Conservation (phyloP, 805 yeast genomes). For the Lipomyces sp. region DNA sequence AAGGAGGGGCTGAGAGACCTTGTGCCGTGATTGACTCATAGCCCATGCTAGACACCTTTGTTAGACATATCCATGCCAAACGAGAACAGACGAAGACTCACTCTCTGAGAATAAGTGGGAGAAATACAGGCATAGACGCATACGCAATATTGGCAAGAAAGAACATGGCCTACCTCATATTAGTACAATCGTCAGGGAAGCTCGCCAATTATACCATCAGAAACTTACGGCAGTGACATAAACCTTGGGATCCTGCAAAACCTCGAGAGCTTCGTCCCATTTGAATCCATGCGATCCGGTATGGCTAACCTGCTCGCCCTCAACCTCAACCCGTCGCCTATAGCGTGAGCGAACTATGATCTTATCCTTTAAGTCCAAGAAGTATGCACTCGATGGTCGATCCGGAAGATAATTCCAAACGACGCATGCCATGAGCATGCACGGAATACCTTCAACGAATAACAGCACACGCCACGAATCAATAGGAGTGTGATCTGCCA, state of each 20-base stretch:
- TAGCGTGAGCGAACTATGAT: slow-evolving; percentile 35
- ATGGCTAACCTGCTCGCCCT: slow-evolving; percentile 34
- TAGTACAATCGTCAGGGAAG: not conserved
- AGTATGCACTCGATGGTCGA: slow-evolving; percentile 54
- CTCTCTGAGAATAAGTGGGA: slow-evolving; percentile 57
- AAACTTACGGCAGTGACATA: slow-evolving; percentile 36
- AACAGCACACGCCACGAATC: slow-evolving; percentile 53
- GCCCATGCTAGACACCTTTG: slow-evolving; percentile 46
- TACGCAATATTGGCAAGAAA: slow-evolving; percentile 36
- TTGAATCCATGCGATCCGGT: slow-evolving; percentile 29
- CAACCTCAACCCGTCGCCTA: slow-evolving; percentile 31
- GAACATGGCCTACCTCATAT: slow-evolving; percentile 26
- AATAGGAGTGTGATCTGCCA: slow-evolving; percentile 35
- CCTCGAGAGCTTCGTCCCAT: slow-evolving; percentile 35
- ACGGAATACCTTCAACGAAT: slow-evolving; percentile 51
- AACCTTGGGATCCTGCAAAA: slow-evolving; percentile 36
- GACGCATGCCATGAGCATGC: slow-evolving; percentile 49
- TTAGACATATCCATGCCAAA: not conserved
- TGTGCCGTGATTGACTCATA: slow-evolving; percentile 57
- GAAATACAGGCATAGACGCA: slow-evolving; percentile 36
- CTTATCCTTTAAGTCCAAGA: slow-evolving; percentile 41
- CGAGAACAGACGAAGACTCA: slow-evolving; percentile 9
- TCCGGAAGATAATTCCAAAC: slow-evolving; percentile 45
- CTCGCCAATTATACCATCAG: not conserved
- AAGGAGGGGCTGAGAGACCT: slow-evolving; percentile 65